Evolutionary conservation across 495 filamentous ascomycete species (phyloP).

Genomic region (Penicillium silybi): DNA sequence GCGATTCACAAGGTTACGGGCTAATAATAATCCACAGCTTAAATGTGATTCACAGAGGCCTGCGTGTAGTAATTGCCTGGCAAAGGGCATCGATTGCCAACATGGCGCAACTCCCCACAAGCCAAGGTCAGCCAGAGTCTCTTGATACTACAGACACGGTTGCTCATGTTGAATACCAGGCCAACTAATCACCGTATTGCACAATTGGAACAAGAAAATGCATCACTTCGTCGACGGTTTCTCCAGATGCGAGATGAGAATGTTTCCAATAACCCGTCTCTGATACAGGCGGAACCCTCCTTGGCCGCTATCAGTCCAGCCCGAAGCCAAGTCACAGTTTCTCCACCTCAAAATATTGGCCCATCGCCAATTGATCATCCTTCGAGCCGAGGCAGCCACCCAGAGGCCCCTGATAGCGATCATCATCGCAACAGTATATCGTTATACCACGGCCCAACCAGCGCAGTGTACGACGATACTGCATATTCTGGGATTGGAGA

Average conservation of each 20-base stretch:
- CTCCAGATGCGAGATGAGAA: neutral
- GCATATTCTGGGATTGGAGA: slow-evolving; percentile 4
- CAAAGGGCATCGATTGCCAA: slow-evolving; percentile 22
- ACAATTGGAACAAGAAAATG: slow-evolving; percentile 27
- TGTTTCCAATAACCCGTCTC: neutral
- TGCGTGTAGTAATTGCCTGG: slow-evolving; percentile 21
- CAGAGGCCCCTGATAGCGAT: slow-evolving; percentile 22
- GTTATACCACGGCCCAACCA: slow-evolving; percentile 31
- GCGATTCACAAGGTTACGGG: neutral
- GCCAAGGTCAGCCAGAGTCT: slow-evolving; percentile 14
- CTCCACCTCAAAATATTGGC: neutral
- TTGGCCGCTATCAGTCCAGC: slow-evolving; percentile 7
- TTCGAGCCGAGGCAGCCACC: slow-evolving; percentile 9
- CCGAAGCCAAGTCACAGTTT: neutral
- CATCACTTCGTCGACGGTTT: slow-evolving; percentile 15
- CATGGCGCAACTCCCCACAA: slow-evolving; percentile 14
- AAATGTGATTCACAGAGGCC: slow-evolving; percentile 29
- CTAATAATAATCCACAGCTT: slow-evolving; percentile 14
- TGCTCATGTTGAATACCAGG: slow-evolving; percentile 1
- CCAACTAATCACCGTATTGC: slow-evolving; percentile 28
- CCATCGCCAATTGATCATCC: slow-evolving; percentile 10
- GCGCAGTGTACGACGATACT: slow-evolving; percentile 29
- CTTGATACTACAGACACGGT: neutral
- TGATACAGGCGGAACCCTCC: slow-evolving; percentile 3
- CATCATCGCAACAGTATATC: slow-evolving; percentile 12